A percentile compares a stretch with the other conserved stretches of the same genome.
Evolutionary conservation across 306 rosid genomes (phyloP).

Genomic region (Hippophae rhamnoides): DNA sequence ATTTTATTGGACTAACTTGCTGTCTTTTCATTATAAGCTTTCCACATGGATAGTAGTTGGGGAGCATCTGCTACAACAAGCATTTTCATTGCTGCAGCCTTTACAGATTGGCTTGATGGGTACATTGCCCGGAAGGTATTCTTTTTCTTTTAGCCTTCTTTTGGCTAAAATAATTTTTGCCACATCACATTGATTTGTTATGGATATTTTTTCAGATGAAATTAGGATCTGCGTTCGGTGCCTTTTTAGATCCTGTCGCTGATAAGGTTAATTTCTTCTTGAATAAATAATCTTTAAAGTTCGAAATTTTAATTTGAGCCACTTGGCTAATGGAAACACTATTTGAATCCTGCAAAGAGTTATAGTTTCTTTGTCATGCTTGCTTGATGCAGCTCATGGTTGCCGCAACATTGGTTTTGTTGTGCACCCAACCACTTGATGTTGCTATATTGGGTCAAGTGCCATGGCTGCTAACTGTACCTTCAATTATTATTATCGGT

Average conservation of each 20-base stretch:
- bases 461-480: constrained; percentile 78
- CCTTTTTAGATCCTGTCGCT: constrained; percentile 96
- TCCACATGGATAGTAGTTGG: constrained; percentile 68
- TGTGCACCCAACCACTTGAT: constrained; percentile 71
- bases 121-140: constrained; percentile 88
- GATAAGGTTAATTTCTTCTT: constrained; percentile 58
- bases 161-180: not conserved
- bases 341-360: constrained; percentile 2
- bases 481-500: constrained; percentile 81
- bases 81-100: constrained; percentile 69
- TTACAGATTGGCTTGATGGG: constrained; percentile 99
- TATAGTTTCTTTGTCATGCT: constrained; percentile 15
- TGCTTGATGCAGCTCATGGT: constrained; percentile 83
- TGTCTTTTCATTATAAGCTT: constrained; percentile 35
- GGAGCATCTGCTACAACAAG: constrained; percentile 77
- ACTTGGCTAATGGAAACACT: not conserved
- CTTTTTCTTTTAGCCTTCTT: not conserved
- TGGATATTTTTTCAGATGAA: constrained; percentile 54
- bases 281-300: not conserved
- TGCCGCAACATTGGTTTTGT: constrained; percentile 80
- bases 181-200: not conserved
- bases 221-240: constrained; percentile 86
- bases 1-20: constrained; percentile 1
- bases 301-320: constrained; percentile 9
- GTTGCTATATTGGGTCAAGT: constrained; percentile 44